Conservation (phyloP, 495 filamentous ascomycete genomes). For the Trichoderma gamsii region DNA sequence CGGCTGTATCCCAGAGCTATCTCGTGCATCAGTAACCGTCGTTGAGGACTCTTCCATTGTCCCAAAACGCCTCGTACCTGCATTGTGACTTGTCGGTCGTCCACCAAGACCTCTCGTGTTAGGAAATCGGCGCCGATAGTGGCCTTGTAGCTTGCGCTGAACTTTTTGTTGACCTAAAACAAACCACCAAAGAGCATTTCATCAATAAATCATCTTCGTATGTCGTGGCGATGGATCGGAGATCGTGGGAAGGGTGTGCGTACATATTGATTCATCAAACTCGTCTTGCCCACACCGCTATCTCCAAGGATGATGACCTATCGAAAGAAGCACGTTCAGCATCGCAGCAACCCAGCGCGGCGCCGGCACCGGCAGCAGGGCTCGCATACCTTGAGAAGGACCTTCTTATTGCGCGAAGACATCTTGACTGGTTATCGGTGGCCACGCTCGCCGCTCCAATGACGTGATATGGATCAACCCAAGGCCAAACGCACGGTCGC, state of each 20-base stretch:
- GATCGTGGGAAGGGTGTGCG: slow-evolving; percentile 29
- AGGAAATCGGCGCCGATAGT: slow-evolving; percentile 99
- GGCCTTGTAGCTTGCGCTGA: slow-evolving; percentile 98
- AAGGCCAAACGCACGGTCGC: not conserved
- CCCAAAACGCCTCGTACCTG: slow-evolving; percentile 56
- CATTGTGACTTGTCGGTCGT: slow-evolving; percentile 96
- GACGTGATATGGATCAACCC: not conserved
- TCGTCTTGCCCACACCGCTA: slow-evolving; percentile 97
- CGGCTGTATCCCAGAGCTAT: slow-evolving; percentile 96
- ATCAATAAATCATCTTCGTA: not conserved
- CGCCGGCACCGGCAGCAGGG: slow-evolving; percentile 2
- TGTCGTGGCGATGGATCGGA: slow-evolving; percentile 16
- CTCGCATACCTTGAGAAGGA: slow-evolving; percentile 77
- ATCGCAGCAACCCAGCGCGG: not conserved
- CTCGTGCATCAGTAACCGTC: slow-evolving; percentile 17
- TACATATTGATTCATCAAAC: slow-evolving; percentile 99
- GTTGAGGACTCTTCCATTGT: not conserved
- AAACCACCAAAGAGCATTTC: slow-evolving; percentile 1
- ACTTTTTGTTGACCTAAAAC: slow-evolving; percentile 96
- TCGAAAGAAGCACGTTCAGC: slow-evolving; percentile 14
- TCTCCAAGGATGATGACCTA: slow-evolving; percentile 98
- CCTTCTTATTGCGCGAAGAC: slow-evolving; percentile 87
- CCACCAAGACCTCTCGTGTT: slow-evolving; percentile 95
- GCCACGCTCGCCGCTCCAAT: not conserved
- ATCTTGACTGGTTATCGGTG: slow-evolving; percentile 41